Conservation (phyloP, 352 stramenopile species). For the Globisporangium rhizosaccharum region DNA sequence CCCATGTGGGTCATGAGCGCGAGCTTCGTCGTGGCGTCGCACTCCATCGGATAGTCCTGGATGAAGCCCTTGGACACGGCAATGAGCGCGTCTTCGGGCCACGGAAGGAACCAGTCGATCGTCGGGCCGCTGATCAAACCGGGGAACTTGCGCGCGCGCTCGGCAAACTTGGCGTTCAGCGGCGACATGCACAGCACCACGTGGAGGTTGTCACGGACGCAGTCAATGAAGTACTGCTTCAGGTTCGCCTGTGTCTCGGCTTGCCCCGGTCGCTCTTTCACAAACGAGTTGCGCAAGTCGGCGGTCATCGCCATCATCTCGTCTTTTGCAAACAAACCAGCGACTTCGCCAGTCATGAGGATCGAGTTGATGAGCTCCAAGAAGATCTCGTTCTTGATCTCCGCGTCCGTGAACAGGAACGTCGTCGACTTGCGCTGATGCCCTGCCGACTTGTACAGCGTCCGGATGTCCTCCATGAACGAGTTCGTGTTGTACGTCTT, state of each 20-base stretch:
- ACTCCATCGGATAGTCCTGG: slow-evolving; percentile 95
- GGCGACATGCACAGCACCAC: slow-evolving; percentile 99
- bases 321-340: slow-evolving; percentile 97
- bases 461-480: slow-evolving; percentile 96
- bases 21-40: slow-evolving; percentile 75
- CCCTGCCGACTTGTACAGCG: slow-evolving; percentile 96
- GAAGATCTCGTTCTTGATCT: slow-evolving; percentile 99
- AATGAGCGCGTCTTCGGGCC: slow-evolving; percentile 97
- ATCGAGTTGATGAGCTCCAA: slow-evolving; percentile 98
- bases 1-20: slow-evolving; percentile 97
- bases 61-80: slow-evolving; percentile 96
- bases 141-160: slow-evolving; percentile 96
- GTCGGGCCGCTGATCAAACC: slow-evolving; percentile 96
- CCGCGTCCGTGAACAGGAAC: slow-evolving; percentile 98
- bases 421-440: slow-evolving; percentile 95
- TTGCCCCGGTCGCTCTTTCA: slow-evolving; percentile 92
- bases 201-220: slow-evolving; percentile 97
- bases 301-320: slow-evolving; percentile 99
- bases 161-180: slow-evolving; percentile 97
- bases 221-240: slow-evolving; percentile 98
- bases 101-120: slow-evolving; percentile 99
- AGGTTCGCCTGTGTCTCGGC: slow-evolving; percentile 96
- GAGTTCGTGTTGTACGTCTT: slow-evolving; percentile 98
- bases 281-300: slow-evolving; percentile 93
- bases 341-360: slow-evolving; percentile 98